Percentiles rank a stretch among this genome's conserved stretches.
Conservation (phyloP, 2,329 filamentous ascomycete species). For the Calonectria hawksworthii region DNA sequence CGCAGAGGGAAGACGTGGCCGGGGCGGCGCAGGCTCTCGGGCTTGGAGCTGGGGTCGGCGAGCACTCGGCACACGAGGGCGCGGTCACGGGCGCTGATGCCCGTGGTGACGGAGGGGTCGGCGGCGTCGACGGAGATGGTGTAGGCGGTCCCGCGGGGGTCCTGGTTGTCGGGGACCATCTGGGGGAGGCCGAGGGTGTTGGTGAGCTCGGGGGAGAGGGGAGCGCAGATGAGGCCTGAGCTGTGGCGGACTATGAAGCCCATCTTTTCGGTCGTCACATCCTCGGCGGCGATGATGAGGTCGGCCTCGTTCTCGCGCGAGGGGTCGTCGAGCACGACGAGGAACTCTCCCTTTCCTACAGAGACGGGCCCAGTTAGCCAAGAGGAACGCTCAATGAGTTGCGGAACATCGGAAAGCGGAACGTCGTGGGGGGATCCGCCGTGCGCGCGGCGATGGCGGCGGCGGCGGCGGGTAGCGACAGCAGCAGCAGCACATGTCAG, state of each 20-base stretch:
- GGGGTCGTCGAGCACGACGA: slow-evolving; percentile 94
- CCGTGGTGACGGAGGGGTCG: slow-evolving; percentile 82
- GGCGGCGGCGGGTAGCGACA: neutral
- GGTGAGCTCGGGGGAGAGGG: slow-evolving; percentile 79
- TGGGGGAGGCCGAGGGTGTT: slow-evolving; percentile 82
- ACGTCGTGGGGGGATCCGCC: neutral
- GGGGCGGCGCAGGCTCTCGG: slow-evolving; percentile 80
- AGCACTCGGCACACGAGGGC: slow-evolving; percentile 84
- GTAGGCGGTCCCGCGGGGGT: slow-evolving; percentile 93
- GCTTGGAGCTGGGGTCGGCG: slow-evolving; percentile 72
- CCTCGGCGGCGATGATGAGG: slow-evolving; percentile 91
- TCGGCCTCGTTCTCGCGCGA: slow-evolving; percentile 98
- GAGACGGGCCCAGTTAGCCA: slow-evolving; percentile 27
- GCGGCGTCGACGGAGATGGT: slow-evolving; percentile 89
- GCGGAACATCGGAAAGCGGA: neutral
- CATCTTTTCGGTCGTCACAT: slow-evolving; percentile 90
- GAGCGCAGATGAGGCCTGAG: slow-evolving; percentile 92
- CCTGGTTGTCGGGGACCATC: slow-evolving; percentile 84
- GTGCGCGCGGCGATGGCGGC: too few relatives aligned
- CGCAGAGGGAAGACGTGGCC: slow-evolving; percentile 92
- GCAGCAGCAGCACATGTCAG: neutral
- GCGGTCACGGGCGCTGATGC: slow-evolving; percentile 91
- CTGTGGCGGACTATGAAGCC: slow-evolving; percentile 95
- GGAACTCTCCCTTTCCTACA: slow-evolving; percentile 85
- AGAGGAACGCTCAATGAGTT: neutral